Conservation (phyloP, 805 yeast genomes). For the Candida namnaoensis region DNA sequence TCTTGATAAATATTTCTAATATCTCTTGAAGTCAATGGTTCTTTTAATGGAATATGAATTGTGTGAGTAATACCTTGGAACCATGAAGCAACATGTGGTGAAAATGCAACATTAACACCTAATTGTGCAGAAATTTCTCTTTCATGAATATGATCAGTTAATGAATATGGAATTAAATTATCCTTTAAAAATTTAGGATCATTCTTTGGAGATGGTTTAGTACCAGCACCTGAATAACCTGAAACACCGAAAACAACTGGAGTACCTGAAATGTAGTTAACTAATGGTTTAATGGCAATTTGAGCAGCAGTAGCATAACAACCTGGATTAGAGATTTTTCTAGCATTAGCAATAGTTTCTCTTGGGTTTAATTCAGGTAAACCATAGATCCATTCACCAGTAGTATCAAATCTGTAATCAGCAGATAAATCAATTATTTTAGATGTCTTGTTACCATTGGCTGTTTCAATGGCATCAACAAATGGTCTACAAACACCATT, state of each 20-base stretch:
- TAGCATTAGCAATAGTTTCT: conserved; percentile 54
- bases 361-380: conserved; percentile 86
- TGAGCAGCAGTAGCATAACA: conserved; percentile 99
- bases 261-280: conserved; percentile 54
- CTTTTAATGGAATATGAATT: conserved; percentile 77
- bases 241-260: conserved; percentile 94
- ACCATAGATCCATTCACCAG: conserved; percentile 89
- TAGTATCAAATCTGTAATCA: conserved; percentile 87
- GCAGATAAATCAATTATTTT: conserved; percentile 92
- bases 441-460: conserved; percentile 46
- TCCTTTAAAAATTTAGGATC: conserved; percentile 66
- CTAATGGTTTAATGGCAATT: conserved; percentile 80
- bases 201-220: conserved; percentile 96
- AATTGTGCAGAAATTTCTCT: conserved; percentile 79
- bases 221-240: conserved; percentile 99
- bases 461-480: conserved; percentile 70
- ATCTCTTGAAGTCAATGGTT: conserved; percentile 67
- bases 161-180: conserved; percentile 89
- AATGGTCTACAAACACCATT: conserved; percentile 93
- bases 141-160: conserved; percentile 97
- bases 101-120: conserved; percentile 75
- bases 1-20: conserved; percentile 82
- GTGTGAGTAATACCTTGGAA: conserved; percentile 97
- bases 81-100: conserved; percentile 99
- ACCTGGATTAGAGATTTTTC: conserved; percentile 92